These are phyloP conservation scores for Saturnispora hagleri DNA, from an alignment of 805 yeast genomes.

Conservation along the genomic window DNA sequence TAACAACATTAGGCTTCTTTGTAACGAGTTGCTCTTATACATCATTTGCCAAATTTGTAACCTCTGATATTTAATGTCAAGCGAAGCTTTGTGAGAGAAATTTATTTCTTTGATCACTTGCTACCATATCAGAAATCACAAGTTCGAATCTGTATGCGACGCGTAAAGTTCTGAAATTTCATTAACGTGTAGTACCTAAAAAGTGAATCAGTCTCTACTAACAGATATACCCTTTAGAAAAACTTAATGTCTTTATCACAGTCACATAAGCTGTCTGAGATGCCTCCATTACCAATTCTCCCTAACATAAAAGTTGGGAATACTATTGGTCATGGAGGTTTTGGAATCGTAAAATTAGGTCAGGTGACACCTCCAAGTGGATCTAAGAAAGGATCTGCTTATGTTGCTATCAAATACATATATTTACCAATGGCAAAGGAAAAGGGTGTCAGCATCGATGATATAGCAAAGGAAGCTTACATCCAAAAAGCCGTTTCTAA, in stretches of 20 bases:
- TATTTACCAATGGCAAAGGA: constrained; percentile 29
- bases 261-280: constrained; percentile 35
- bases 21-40: too few relatives aligned
- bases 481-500: constrained; percentile 47
- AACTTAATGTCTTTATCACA: constrained; percentile 9
- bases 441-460: constrained; percentile 24
- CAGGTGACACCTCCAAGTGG: constrained; percentile 19
- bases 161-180: not conserved
- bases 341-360: constrained; percentile 54
- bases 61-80: too few relatives aligned
- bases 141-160: not conserved
- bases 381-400: not conserved
- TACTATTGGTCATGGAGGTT: constrained; percentile 60
- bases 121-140: not conserved
- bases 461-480: constrained; percentile 43
- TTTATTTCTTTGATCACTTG: too few relatives aligned
- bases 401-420: constrained; percentile 51
- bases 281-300: constrained; percentile 40
- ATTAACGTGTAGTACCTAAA: not conserved
- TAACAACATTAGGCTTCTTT: too few relatives aligned
- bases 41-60: too few relatives aligned
- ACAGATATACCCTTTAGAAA: not conserved
- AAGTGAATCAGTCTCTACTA: too few relatives aligned
- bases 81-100: too few relatives aligned
- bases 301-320: constrained; percentile 38